phyloP scores from a whole-genome alignment of 2,329 filamentous ascomycete genomes.

The Fusarium algeriense region DNA sequence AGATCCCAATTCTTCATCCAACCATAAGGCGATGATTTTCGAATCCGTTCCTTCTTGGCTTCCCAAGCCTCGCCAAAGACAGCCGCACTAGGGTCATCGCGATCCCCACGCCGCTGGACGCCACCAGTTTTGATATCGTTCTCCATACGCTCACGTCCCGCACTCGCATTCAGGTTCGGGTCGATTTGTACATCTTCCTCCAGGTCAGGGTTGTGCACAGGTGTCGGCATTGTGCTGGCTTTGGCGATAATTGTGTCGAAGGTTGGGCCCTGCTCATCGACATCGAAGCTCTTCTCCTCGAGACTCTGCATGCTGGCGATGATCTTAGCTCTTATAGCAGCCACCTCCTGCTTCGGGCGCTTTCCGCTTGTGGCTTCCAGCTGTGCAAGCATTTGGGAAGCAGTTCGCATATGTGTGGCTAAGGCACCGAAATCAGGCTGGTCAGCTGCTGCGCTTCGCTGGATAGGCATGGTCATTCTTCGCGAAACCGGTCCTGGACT shows the following conservation, averaged over 20 bases:
- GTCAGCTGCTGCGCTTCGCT: slow-evolving; percentile 68
- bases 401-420: slow-evolving; percentile 88
- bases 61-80: slow-evolving; percentile 91
- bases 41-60: slow-evolving; percentile 84
- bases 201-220: slow-evolving; percentile 60
- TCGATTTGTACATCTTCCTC: slow-evolving; percentile 67
- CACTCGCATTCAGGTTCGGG: slow-evolving; percentile 72
- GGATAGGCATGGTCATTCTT: slow-evolving; percentile 70
- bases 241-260: slow-evolving; percentile 88
- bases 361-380: slow-evolving; percentile 85
- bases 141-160: slow-evolving; percentile 86
- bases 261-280: slow-evolving; percentile 78
- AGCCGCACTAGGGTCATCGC: slow-evolving; percentile 86
- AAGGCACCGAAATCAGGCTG: slow-evolving; percentile 85
- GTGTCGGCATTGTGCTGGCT: slow-evolving; percentile 64
- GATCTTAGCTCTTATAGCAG: slow-evolving; percentile 85
- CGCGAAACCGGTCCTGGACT: slow-evolving; percentile 70
- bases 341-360: slow-evolving; percentile 82
- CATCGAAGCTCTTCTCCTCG: slow-evolving; percentile 86
- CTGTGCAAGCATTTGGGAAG: slow-evolving; percentile 88
- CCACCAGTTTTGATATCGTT: slow-evolving; percentile 90
- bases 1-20: slow-evolving; percentile 94
- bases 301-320: slow-evolving; percentile 91
- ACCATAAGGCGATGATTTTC: slow-evolving; percentile 85
- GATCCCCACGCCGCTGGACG: slow-evolving; percentile 82